Percentiles rank a stretch among this genome's conserved stretches.
Evolutionary conservation across 306 rosid genomes (phyloP).

Genomic region (Sicyos baderoa): DNA sequence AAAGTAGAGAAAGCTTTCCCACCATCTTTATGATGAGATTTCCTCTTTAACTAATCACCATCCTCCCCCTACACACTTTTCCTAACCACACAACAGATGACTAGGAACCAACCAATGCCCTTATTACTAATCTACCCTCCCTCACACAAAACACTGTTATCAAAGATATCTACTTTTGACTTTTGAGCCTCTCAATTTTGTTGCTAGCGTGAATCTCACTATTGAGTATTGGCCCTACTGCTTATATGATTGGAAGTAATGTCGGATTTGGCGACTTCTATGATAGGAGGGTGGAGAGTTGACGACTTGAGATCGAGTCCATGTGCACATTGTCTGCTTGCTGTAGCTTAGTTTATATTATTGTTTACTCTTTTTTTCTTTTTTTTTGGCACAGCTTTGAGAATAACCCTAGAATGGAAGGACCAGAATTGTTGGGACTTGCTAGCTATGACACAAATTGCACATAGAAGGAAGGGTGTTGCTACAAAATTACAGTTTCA

Average conservation of each 20-base stretch:
- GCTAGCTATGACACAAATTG: constrained; percentile 92
- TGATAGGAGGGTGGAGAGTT: not conserved
- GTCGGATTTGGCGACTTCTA: not conserved
- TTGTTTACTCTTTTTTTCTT: not conserved
- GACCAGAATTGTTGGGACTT: constrained; percentile 90
- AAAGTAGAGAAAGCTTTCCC: not conserved
- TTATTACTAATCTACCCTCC: not conserved
- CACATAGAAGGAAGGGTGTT: constrained; percentile 36
- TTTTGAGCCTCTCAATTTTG: not conserved
- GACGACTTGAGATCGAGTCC: not conserved
- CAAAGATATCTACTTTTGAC: not conserved
- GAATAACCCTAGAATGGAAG: constrained; percentile 82
- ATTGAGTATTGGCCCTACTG: not conserved
- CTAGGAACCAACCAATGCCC: not conserved
- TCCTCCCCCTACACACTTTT: not conserved
- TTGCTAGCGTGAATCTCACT: not conserved
- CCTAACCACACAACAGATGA: not conserved
- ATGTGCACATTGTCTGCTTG: constrained; percentile 9
- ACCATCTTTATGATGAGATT: not conserved
- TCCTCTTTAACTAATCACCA: not conserved
- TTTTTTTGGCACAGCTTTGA: constrained; percentile 50
- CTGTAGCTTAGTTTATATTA: not conserved
- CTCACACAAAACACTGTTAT: not conserved
- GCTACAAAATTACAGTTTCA: constrained; percentile 30
- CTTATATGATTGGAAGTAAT: constrained; percentile 4